phyloP scores from a whole-genome alignment of 768 basidiomycete genomes.

The Russula brevipes region DNA sequence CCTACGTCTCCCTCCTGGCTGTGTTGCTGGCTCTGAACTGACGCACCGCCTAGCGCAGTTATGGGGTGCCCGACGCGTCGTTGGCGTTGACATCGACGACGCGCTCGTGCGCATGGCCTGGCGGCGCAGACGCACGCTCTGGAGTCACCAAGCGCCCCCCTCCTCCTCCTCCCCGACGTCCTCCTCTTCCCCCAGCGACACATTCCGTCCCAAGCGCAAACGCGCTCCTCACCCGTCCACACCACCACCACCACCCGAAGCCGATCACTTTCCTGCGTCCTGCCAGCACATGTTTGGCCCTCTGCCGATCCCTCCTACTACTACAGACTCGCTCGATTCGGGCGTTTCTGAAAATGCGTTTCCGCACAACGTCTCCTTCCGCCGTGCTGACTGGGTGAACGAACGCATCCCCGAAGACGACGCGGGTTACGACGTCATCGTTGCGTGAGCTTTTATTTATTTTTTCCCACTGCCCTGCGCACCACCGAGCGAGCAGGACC shows the following conservation, averaged over 20 bases:
- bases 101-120: conserved; percentile 70
- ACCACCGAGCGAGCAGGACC: not conserved
- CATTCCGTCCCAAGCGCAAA: conserved; percentile 24
- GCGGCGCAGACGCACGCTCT: conserved; percentile 61
- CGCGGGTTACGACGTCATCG: conserved; percentile 65
- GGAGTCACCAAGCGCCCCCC: conserved; percentile 58
- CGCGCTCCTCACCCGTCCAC: not conserved
- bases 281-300: conserved; percentile 72
- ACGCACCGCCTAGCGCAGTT: conserved; percentile 49
- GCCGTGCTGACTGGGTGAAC: conserved; percentile 68
- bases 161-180: conserved; percentile 14
- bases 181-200: conserved; percentile 8
- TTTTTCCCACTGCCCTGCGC: too few relatives aligned
- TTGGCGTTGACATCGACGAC: conserved; percentile 84
- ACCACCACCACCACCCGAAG: not conserved
- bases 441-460: conserved; percentile 53
- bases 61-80: conserved; percentile 56
- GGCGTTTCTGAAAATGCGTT: conserved; percentile 39
- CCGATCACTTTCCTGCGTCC: conserved; percentile 70
- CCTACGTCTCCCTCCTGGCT: conserved; percentile 24
- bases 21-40: not conserved
- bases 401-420: conserved; percentile 50
- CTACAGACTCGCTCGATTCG: conserved; percentile 26
- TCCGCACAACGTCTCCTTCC: conserved; percentile 75
- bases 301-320: conserved; percentile 56